Evolutionary conservation across 1,284 basidiomycete species (phyloP).

Genomic region (Mycena sp.): DNA sequence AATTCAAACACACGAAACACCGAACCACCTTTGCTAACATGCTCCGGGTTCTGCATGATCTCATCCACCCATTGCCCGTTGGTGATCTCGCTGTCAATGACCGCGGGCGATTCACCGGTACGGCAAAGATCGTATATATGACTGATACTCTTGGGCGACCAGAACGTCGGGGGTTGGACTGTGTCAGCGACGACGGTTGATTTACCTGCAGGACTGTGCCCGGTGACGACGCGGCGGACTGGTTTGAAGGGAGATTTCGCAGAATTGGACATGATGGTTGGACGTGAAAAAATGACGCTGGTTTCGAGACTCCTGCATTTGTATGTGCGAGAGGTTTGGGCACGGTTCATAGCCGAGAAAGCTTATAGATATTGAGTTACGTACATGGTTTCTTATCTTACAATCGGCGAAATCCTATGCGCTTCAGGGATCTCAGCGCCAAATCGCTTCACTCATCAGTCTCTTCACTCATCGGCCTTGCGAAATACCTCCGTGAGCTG

Average conservation of each 20-base stretch:
- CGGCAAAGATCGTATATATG: conserved; percentile 12
- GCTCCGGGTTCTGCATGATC: conserved; percentile 13
- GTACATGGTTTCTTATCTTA: too few relatives aligned
- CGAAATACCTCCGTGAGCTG: not conserved
- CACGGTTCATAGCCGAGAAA: too few relatives aligned
- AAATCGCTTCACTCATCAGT: too few relatives aligned
- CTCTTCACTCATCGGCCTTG: too few relatives aligned
- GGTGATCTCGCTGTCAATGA: conserved; percentile 13
- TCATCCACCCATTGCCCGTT: conserved; percentile 12
- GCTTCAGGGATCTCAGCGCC: too few relatives aligned
- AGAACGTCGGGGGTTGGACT: not conserved
- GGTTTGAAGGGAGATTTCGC: conserved; percentile 19
- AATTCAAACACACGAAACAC: conserved; percentile 31
- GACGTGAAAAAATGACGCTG: too few relatives aligned
- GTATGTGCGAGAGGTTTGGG: too few relatives aligned
- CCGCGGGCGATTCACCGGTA: conserved; percentile 5
- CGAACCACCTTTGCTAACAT: conserved; percentile 26
- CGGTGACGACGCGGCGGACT: conserved; percentile 22
- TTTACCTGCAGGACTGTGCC: conserved; percentile 15
- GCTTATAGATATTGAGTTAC: too few relatives aligned
- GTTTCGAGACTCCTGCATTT: too few relatives aligned
- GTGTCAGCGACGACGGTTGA: conserved; percentile 10
- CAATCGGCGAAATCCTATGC: too few relatives aligned
- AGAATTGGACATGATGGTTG: too few relatives aligned
- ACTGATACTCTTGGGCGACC: not conserved